Conservation (phyloP, 2,329 filamentous ascomycete species). For the Alternaria sp. region DNA sequence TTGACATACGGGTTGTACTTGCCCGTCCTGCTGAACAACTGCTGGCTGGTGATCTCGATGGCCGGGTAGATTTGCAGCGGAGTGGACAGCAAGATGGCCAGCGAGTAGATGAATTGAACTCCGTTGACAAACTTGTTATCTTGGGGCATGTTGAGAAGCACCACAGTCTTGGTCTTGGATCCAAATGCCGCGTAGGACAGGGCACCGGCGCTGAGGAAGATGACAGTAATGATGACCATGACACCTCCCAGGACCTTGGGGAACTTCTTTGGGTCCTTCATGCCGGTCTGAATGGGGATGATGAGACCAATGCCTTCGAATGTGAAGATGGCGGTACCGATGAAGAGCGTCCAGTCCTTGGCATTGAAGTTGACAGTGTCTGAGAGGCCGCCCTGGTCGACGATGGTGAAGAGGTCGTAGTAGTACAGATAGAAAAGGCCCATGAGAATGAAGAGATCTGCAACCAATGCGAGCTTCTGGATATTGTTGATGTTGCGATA, state of each 20-base stretch:
- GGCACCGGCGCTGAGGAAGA: conserved; percentile 91
- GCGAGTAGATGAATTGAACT: conserved; percentile 96
- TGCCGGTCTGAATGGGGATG: conserved; percentile 97
- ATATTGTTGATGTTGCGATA: conserved; percentile 98
- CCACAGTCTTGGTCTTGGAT: conserved; percentile 93
- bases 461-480: conserved; percentile 90
- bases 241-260: conserved; percentile 85
- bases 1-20: conserved; percentile 99
- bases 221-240: conserved; percentile 92
- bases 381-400: conserved; percentile 73
- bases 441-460: conserved; percentile 92
- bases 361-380: conserved; percentile 93
- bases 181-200: conserved; percentile 96
- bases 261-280: conserved; percentile 91
- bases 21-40: conserved; percentile 89
- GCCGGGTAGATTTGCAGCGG: conserved; percentile 97
- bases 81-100: conserved; percentile 94
- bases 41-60: conserved; percentile 94
- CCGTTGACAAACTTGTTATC: conserved; percentile 94
- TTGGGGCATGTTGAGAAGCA: conserved; percentile 94
- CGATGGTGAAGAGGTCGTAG: conserved; percentile 88
- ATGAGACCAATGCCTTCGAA: conserved; percentile 98
- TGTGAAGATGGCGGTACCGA: conserved; percentile 98
- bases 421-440: conserved; percentile 95
- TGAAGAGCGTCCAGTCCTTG: conserved; percentile 94